Evolutionary conservation across 352 stramenopile genomes (phyloP), one percentile per base, ranked within the genome.

Genomic region (Pythium graminicola): DNA sequence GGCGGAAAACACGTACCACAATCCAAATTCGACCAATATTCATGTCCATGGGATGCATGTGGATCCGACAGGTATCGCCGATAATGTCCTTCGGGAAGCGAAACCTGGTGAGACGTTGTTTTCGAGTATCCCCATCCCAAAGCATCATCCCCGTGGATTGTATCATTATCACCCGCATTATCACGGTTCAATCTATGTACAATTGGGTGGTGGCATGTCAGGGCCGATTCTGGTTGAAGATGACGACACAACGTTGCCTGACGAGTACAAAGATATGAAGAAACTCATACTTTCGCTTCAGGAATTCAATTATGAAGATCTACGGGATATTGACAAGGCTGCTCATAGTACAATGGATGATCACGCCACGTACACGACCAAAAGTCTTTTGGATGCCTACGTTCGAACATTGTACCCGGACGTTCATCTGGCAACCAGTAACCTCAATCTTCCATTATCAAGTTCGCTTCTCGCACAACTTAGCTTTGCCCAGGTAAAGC

Each of bases 161-260:
- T 94, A 87, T 56, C 80, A 88, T 62, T 94, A 94, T 65, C 83
- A 94, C 53, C 81, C 83, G 46, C 83, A 94, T 66, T 86, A 81
- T 54, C 80, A 89, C 54, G 80, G 76, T 11, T 80, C 64, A 0
- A 84, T 89, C 19, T 80, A 81, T 45, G 28, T 85, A 48, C 84
- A 95, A 52, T 77, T 90, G 54, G 72, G 69, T 2, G 83, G 83
- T 11, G 82, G 79, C 6, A 89, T 92, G 70, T 76, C 75, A 11
- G 78, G 79, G 17, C 72, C 68, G 13, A 65, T 84, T 27, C 51
- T 86, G 2, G 74, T 89, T n/a, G 76, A 87, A 35, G 78, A 88
- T 46, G 63, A 83, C 38, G 61, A 67, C 3, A 50, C 46, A 4
- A 70, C 62, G 6, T 39, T 86, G 9, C 73, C 73, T 0, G 14